phyloP scores from a whole-genome alignment of 2,329 filamentous ascomycete genomes.

The Thielaviopsis euricoi region DNA sequence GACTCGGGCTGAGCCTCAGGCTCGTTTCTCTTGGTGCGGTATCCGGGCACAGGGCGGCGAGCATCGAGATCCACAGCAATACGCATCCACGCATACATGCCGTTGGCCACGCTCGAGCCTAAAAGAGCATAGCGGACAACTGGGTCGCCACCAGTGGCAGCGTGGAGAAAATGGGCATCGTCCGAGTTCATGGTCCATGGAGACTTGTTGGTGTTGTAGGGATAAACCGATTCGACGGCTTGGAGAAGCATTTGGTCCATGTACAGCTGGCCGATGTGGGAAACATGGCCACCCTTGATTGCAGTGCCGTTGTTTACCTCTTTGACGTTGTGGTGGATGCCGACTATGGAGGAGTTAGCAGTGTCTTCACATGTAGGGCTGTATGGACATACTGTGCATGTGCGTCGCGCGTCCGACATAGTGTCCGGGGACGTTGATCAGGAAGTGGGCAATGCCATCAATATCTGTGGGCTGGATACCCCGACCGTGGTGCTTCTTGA shows the following conservation, averaged over 20 bases:
- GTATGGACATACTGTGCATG: slow-evolving; percentile 24
- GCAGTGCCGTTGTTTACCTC: slow-evolving; percentile 19
- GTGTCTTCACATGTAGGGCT: slow-evolving; percentile 17
- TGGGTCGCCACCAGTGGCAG: slow-evolving; percentile 34
- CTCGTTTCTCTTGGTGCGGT: background rate
- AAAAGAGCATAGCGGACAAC: slow-evolving; percentile 41
- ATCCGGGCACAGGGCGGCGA: slow-evolving; percentile 12
- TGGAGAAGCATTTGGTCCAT: slow-evolving; percentile 41
- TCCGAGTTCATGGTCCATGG: slow-evolving; percentile 32
- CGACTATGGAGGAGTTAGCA: slow-evolving; percentile 12
- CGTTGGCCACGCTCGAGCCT: slow-evolving; percentile 33
- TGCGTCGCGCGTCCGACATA: slow-evolving; percentile 30
- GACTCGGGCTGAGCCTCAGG: background rate
- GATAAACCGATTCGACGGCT: slow-evolving; percentile 30
- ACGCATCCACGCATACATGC: slow-evolving; percentile 38
- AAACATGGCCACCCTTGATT: slow-evolving; percentile 24
- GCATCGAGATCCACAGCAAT: slow-evolving; percentile 28
- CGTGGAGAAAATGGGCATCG: slow-evolving; percentile 34
- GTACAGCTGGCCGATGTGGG: slow-evolving; percentile 49
- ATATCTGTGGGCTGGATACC: slow-evolving; percentile 24
- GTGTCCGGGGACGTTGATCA: slow-evolving; percentile 28
- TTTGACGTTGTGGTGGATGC: slow-evolving; percentile 23
- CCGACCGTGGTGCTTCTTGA: slow-evolving; percentile 21
- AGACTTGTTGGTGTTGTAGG: slow-evolving; percentile 31
- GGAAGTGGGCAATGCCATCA: slow-evolving; percentile 27